Conservation (phyloP, 2,329 filamentous ascomycete genomes). For the Colletotrichum sp. region DNA sequence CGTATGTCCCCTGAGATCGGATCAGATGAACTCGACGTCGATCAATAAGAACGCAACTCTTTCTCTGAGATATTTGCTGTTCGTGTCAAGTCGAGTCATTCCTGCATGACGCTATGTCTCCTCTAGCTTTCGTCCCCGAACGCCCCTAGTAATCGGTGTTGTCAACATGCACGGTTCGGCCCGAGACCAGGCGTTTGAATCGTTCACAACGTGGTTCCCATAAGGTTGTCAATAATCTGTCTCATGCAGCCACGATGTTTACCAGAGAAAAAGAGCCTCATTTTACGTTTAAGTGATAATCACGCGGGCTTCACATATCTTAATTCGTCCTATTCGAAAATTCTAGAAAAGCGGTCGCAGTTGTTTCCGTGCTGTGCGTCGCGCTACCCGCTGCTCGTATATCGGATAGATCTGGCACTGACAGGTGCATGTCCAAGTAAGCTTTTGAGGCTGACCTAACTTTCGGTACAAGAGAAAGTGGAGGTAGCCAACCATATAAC, state of each 20-base stretch:
- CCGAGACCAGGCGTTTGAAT: background rate
- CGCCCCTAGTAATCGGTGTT: background rate
- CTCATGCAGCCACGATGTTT: background rate
- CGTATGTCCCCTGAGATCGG: background rate
- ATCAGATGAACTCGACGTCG: background rate
- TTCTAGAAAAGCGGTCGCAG: background rate
- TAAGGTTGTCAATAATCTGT: background rate
- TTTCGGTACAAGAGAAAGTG: background rate
- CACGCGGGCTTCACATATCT: background rate
- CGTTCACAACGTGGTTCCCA: background rate
- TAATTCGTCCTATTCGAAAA: background rate
- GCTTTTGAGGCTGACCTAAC: background rate
- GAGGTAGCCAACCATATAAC: background rate
- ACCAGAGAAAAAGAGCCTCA: background rate
- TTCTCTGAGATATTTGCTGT: background rate
- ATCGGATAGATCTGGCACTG: background rate
- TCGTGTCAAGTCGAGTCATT: background rate
- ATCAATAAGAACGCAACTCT: background rate
- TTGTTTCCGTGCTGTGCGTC: background rate
- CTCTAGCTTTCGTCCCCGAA: background rate
- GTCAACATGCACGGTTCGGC: slow-evolving; percentile 17
- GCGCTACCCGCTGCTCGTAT: background rate
- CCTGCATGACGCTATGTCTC: background rate
- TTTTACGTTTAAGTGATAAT: background rate
- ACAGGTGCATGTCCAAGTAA: background rate